Conservation (phyloP, 805 yeast species). For the Cephaloascus albidus region DNA sequence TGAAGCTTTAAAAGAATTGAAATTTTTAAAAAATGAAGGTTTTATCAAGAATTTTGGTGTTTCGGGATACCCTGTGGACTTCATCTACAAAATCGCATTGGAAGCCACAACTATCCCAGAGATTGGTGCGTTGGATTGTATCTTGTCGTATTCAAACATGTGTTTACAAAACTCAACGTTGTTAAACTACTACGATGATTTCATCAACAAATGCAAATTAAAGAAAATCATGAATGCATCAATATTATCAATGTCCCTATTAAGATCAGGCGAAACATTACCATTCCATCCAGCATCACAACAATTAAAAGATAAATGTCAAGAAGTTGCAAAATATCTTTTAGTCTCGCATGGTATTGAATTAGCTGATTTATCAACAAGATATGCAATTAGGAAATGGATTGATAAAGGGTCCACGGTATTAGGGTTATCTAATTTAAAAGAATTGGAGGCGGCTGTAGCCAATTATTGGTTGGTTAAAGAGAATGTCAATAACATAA, state of each 20-base stretch:
- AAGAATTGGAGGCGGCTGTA: slow-evolving; percentile 59
- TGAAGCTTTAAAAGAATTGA: slow-evolving; percentile 56
- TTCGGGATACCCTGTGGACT: slow-evolving; percentile 81
- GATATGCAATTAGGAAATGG: slow-evolving; percentile 67
- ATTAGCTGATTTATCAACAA: slow-evolving; percentile 72
- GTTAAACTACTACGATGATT: slow-evolving; percentile 34
- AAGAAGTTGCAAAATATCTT: slow-evolving; percentile 30
- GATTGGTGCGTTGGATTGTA: slow-evolving; percentile 62
- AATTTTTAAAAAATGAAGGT: slow-evolving; percentile 54
- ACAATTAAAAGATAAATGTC: slow-evolving; percentile 45
- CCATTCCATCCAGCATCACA: slow-evolving; percentile 73
- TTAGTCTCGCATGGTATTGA: slow-evolving; percentile 36
- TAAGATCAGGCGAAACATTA: slow-evolving; percentile 59
- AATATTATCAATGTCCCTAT: slow-evolving; percentile 79
- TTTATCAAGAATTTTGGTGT: slow-evolving; percentile 59
- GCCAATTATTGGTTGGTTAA: slow-evolving; percentile 42
- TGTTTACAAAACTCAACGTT: slow-evolving; percentile 67
- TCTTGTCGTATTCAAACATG: slow-evolving; percentile 73
- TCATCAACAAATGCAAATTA: slow-evolving; percentile 45
- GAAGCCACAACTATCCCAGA: slow-evolving; percentile 20
- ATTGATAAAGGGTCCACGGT: slow-evolving; percentile 51
- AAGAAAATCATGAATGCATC: slow-evolving; percentile 68
- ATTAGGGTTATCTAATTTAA: slow-evolving; percentile 61
- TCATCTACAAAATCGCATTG: slow-evolving; percentile 44
- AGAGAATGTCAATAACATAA: slow-evolving; percentile 18